Evolutionary conservation across 2,329 filamentous ascomycete species (phyloP), one percentile per base, ranked within the genome.

Genomic region (Aspergillus uvarum): DNA sequence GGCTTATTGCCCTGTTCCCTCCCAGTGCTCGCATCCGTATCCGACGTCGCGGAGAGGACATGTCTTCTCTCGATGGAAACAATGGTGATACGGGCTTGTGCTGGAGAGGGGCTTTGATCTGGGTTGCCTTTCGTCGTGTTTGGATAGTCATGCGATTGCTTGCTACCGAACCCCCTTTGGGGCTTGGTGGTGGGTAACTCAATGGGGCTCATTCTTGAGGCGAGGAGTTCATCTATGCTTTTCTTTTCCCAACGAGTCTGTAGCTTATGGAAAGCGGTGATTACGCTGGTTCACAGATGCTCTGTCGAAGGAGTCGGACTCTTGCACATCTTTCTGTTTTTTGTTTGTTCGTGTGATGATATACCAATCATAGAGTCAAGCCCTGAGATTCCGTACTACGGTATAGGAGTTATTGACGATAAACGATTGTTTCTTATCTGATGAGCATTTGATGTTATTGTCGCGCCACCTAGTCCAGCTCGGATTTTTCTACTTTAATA

Each of bases 171-270:
- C 62, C 61, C 21, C 42, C 67, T 68, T 69, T 70, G 62, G 62
- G 57, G 63, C 59, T 66, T 66, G 66, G 58, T 67, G 73, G 74
- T 77, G 79, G 84, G 91, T 96, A 96, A 98, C 94, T 96, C 93
- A 92, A 98, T 96, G 94, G 94, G 94, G 94, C 94, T 97, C 92
- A 98, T 96, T 97, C 92, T 97, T 90, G 94, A 92, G 85, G 90
- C 93, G 92, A 96, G 92, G 90, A 89, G 90, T 85, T 81, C 82
- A 77, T 67, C 69, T 60, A 63, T 71, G 73, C 63, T 76, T 78
- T 76, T 75, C 72, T 77, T 78, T 78, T 65, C 59, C 26, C 72
- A 70, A 70, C 65, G 76, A 77, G 77, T 81, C 80, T 78, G 77
- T 82, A 81, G 79, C 79, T 83, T 82, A 82, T 82, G 75, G 76